phyloP scores from a whole-genome alignment of 2,329 filamentous ascomycete genomes.

The Diaporthe vexans region DNA sequence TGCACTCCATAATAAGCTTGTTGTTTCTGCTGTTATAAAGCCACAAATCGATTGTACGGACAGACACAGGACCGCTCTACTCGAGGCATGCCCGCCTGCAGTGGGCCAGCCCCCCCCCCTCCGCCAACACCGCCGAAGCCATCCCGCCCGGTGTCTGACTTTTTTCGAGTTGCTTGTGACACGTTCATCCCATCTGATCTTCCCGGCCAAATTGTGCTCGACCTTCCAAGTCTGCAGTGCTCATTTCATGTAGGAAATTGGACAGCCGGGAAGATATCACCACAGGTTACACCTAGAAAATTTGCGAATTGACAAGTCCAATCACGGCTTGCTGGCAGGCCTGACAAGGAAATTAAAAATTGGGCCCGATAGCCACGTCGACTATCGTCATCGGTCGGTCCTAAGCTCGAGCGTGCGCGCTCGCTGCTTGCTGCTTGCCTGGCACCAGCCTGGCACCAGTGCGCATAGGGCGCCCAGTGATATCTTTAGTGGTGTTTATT shows the following conservation, averaged over 20 bases:
- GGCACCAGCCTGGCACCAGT: not conserved
- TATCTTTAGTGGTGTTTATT: not conserved
- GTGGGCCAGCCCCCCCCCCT: slow-evolving; percentile 8
- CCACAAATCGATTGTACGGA: not conserved
- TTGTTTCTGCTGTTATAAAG: not conserved
- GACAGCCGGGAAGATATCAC: slow-evolving; percentile 36
- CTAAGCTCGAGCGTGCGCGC: slow-evolving; percentile 7
- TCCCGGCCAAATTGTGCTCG: slow-evolving; percentile 23
- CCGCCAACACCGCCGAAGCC: slow-evolving; percentile 13
- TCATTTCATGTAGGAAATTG: slow-evolving; percentile 42
- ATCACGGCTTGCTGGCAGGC: slow-evolving; percentile 10
- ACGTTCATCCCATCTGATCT: slow-evolving; percentile 20
- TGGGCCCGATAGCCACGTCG: slow-evolving; percentile 24
- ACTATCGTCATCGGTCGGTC: slow-evolving; percentile 19
- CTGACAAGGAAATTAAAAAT: slow-evolving; percentile 41
- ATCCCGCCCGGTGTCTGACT: slow-evolving; percentile 7
- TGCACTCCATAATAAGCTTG: not conserved
- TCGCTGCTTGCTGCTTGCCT: not conserved
- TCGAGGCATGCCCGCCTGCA: slow-evolving; percentile 8
- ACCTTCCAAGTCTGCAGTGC: slow-evolving; percentile 29
- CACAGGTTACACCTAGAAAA: slow-evolving; percentile 40
- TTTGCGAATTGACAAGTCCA: slow-evolving; percentile 37
- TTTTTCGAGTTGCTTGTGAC: slow-evolving; percentile 24
- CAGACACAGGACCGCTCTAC: not conserved
- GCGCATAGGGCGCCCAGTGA: not conserved